Evolutionary conservation across 306 rosid genomes (phyloP).

Genomic region (Sechiopsis laciniata): DNA sequence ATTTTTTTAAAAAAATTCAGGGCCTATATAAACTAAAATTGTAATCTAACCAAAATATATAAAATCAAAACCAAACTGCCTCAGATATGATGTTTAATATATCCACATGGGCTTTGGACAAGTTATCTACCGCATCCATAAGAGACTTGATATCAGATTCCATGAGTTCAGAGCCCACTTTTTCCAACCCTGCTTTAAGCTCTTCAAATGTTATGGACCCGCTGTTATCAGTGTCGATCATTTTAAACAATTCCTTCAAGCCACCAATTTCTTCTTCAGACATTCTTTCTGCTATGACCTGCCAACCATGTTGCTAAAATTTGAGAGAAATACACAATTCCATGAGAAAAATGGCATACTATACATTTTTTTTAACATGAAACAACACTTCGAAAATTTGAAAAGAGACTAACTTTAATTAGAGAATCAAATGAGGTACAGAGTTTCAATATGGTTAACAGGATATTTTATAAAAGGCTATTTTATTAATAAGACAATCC

Average conservation of each 20-base stretch:
- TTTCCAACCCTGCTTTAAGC: constrained; percentile 65
- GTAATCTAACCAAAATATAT: not conserved
- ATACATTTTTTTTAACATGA: not conserved
- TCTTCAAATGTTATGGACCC: constrained; percentile 87
- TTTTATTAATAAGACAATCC: too few species aligned
- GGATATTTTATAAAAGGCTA: not conserved
- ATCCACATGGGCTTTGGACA: constrained; percentile 21
- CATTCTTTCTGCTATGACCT: constrained; percentile 85
- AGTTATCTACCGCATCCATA: constrained; percentile 72
- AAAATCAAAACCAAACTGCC: not conserved
- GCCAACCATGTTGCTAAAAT: constrained; percentile 25
- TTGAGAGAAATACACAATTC: constrained; percentile 9
- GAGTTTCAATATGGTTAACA: not conserved
- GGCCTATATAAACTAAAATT: not conserved
- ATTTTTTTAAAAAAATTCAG: not conserved
- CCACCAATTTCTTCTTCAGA: constrained; percentile 97
- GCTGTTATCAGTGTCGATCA: constrained; percentile 77
- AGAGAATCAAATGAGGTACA: not conserved
- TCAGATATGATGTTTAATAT: not conserved
- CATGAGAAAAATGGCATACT: not conserved
- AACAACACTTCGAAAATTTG: too few species aligned
- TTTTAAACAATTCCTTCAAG: constrained; percentile 71
- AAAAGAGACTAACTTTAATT: not conserved
- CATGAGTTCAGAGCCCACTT: constrained; percentile 76
- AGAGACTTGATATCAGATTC: constrained; percentile 81